Percentiles rank a stretch among this genome's conserved stretches.
Evolutionary conservation across 306 rosid species (phyloP).

Genomic region (Pueraria montana): DNA sequence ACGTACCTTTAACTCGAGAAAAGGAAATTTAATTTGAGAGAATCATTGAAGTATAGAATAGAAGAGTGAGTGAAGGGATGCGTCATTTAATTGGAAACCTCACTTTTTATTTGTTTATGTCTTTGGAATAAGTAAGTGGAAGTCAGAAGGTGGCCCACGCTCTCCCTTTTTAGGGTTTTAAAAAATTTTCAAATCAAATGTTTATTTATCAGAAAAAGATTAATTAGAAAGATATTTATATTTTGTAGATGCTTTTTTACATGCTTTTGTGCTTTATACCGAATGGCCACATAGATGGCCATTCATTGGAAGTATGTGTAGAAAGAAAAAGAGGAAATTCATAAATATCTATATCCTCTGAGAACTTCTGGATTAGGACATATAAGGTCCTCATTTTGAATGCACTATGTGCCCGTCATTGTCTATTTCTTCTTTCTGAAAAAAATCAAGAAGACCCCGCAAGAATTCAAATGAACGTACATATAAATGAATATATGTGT

Average conservation of each 20-base stretch:
- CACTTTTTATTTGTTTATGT: slow-evolving; percentile 78
- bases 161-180: slow-evolving; percentile 51
- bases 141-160: slow-evolving; percentile 89
- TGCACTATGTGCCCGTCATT: slow-evolving; percentile 48
- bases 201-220: slow-evolving; percentile 29
- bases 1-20: slow-evolving; percentile 57
- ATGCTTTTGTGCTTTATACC: slow-evolving; percentile 80
- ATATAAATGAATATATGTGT: not conserved
- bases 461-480: slow-evolving; percentile 35
- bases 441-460: slow-evolving; percentile 22
- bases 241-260: slow-evolving; percentile 61
- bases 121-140: slow-evolving; percentile 96
- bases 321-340: slow-evolving; percentile 47
- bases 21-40: slow-evolving; percentile 49
- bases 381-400: slow-evolving; percentile 51
- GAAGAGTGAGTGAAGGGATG: slow-evolving; percentile 66
- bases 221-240: slow-evolving; percentile 44
- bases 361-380: slow-evolving; percentile 50
- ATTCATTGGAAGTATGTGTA: slow-evolving; percentile 68
- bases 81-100: slow-evolving; percentile 86
- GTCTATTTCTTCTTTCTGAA: slow-evolving; percentile 29
- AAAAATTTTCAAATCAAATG: slow-evolving; percentile 29
- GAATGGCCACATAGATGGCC: slow-evolving; percentile 82
- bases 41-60: slow-evolving; percentile 70
- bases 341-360: slow-evolving; percentile 40